Base-by-base conservation (phyloP, 495 filamentous ascomycete species). In the Penicillium subrubescens region DNA sequence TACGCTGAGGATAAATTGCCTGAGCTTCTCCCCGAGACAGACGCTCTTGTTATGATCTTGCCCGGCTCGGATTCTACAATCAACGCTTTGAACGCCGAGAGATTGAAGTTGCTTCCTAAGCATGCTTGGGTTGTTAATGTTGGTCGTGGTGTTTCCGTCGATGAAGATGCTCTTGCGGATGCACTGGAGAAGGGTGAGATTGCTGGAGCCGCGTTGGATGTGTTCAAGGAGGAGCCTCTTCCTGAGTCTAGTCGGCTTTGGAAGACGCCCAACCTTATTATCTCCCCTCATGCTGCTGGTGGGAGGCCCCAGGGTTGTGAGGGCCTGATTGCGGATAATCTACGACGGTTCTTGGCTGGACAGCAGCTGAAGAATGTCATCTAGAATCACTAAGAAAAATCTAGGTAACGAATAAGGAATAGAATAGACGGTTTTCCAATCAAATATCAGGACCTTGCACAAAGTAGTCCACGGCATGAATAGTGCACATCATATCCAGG, bases 281-380 rank as follows among this genome's bases (percentile, higher is more conserved):
- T 91, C 59, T 87, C 88, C 34, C 82, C 83, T 55, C 89, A 91
- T 72, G 90, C 90, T 63, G 90, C 89, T 15, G 89, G 89, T 31
- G 89, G 88, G 1, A 67, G 85, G 56, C 86, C 86, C 15, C 82
- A 83, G 73, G 84, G 79, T 0, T 76, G 77, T 15, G 57, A 63
- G 4, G 84, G 84, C 60, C 64, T 88, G 60, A 82, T 88, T 51
- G 80, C 79, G 53, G 77, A 82, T 59, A 88, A 88, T 43, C 50
- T 88, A 67, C 69, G 81, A 41, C 64, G 77, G 61, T 82, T 86
- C 59, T 55, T 87, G 64, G 84, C 83, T 5, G 77, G 75, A 2
- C 82, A 86, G 79, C 69, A 75, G 63, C 59, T 88, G 66, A 79
- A 74, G 71, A 88, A 88, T 8, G 51, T 54, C 15, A 29, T 29